Evolutionary conservation across 108 stramenopile species (phyloP), one percentile per base, ranked within the genome.

Genomic region (Conticribra guillardii): DNA sequence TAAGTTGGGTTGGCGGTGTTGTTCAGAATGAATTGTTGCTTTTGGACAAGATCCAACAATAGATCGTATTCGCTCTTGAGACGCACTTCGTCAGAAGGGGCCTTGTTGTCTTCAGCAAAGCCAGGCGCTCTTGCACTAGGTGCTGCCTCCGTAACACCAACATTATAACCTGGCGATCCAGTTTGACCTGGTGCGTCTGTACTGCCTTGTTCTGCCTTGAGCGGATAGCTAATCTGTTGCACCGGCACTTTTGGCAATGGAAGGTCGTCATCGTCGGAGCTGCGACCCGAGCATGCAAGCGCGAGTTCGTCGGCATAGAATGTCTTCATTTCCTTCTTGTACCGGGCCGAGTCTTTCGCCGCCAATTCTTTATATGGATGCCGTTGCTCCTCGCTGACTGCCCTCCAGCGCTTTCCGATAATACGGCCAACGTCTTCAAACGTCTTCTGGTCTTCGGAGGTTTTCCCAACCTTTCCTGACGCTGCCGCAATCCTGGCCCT

Each of bases 371-470:
- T 77, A 69, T 76, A 89, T 34, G 67, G 74, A 21, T 73, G 26
- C 26, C 86, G 78, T 37, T 81, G 61, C 44, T 86, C 85, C 16
- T 81, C 75, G 30, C 86, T 83, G 54, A 89, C 82, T 31, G 84
- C 82, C 60, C 84, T 89, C 88, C 88, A 89, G 15, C 88, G 76
- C 58, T 84, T 74, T 7, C 88, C 88, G 44, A 89, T 86, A 18
- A 89, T 51, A 16, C 50, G 50, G 50, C 50, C 50, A 19, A 21
- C 16, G 9, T 51, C 50, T 18, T 51, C 50, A 16, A 51, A 51
- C 5, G 50, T 19, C 16, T 51, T 51, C 9, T 11, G 16, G 19
- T 18, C 41, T 7, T 44, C 14, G 41, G 41, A 44, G 41, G 9
- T 44, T 44, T 7, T 19, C 19, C 16, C 17, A 21, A 4, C 50